phyloP scores from a whole-genome alignment of 192 early-diverging fungal species.

The Entomortierella beljakovae region DNA sequence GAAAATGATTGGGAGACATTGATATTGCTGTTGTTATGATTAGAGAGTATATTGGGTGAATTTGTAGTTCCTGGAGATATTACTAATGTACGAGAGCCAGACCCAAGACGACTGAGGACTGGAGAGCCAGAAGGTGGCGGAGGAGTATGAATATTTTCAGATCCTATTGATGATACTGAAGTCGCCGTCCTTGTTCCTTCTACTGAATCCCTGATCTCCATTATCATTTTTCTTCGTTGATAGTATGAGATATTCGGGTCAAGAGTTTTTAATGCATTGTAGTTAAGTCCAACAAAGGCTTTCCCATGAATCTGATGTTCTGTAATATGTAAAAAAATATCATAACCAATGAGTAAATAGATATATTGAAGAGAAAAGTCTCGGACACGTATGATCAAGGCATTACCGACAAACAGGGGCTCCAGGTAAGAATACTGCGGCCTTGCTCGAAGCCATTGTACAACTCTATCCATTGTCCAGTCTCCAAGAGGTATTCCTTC shows the following conservation, averaged over 20 bases:
- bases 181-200: slow-evolving; percentile 39
- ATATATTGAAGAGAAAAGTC: neutral
- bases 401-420: slow-evolving; percentile 40
- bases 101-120: slow-evolving; percentile 38
- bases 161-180: slow-evolving; percentile 30
- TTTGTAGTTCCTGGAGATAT: slow-evolving; percentile 21
- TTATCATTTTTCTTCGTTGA: slow-evolving; percentile 37
- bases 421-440: slow-evolving; percentile 36
- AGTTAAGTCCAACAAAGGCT: slow-evolving; percentile 34
- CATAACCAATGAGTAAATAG: neutral
- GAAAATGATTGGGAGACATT: slow-evolving; percentile 8
- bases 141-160: slow-evolving; percentile 28
- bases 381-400: neutral
- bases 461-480: slow-evolving; percentile 50
- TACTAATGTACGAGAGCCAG: slow-evolving; percentile 33
- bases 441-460: slow-evolving; percentile 38
- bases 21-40: slow-evolving; percentile 24
- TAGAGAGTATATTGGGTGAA: slow-evolving; percentile 11
- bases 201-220: slow-evolving; percentile 49
- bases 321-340: neutral
- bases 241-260: slow-evolving; percentile 45
- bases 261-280: slow-evolving; percentile 24
- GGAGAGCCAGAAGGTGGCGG: slow-evolving; percentile 31
- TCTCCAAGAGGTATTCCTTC: slow-evolving; percentile 34
- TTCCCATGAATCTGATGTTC: slow-evolving; percentile 44